Base-by-base conservation (phyloP, 768 basidiomycete genomes). In the Suillus luteus region DNA sequence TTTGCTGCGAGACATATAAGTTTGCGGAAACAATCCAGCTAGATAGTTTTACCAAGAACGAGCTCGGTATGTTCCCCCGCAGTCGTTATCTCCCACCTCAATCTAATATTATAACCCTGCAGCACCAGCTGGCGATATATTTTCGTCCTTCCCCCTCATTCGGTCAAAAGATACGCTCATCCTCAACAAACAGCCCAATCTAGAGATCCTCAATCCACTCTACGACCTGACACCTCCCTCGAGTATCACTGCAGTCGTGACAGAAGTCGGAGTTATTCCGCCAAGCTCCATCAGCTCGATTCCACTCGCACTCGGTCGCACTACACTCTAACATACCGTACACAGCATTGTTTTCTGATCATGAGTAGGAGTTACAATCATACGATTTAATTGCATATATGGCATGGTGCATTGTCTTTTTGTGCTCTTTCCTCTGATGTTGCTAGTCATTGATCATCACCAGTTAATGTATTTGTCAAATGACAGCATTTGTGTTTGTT, bases 1-100 rank as follows among this genome's bases (percentile, higher is more conserved):
- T 97, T 31, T 98, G 95, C 67, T 97, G 96, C 70, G 97, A 99
- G 78, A 99, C 97, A 5, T 99, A 99, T 80, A 99, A 99, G 76
- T 99, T 96, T 71, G 92, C 92, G 19, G 96, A 99, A 69, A 87
- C 87, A 40, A 90, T 99, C 35, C 89, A 92, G 75, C 81, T 99
- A 61, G 97, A 99, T 75, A 91, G 91, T 22, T 95, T 99, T 69
- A 94, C 92, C 51, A 95, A 93, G 76, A 99, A 99, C 71, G 97
- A 99, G 77, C 80, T 98, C 46, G 97, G 96, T 93, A 68, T 73
- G 85, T 43, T 6, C 19, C 22, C 37, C 55, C 43, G 17, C 33
- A 31, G 5, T 35, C 17, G 49, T 31, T 41, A 22, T n/a, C 5
- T 35, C n/a, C 12, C 17, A 52, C 19, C 17, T 54, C 46, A 8